A percentile compares a stretch with the other conserved stretches of the same genome.
phyloP scores from a whole-genome alignment of 192 early-diverging fungal species.

The Gigaspora rosea region DNA sequence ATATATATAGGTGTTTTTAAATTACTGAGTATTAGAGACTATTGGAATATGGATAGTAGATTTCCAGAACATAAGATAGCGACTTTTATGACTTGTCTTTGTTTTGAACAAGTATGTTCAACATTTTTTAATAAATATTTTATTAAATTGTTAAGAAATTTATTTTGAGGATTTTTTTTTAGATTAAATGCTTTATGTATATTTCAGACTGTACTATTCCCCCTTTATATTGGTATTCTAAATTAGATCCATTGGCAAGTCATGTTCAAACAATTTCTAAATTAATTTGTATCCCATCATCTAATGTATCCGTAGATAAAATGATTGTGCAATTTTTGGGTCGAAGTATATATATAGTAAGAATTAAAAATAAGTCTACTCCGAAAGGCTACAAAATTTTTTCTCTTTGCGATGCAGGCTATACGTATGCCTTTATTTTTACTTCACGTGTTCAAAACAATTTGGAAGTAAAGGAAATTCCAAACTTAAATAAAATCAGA shows the following conservation, averaged over 20 bases:
- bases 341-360: constrained; percentile 30
- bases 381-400: constrained; percentile 39
- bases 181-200: neutral
- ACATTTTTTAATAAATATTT: no score
- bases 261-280: constrained; percentile 15
- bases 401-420: constrained; percentile 39
- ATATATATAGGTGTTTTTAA: constrained; percentile 36
- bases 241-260: constrained; percentile 31
- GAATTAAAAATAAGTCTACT: constrained; percentile 41
- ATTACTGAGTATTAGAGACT: neutral
- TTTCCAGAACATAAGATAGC: neutral
- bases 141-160: no score
- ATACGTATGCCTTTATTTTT: constrained; percentile 34
- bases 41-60: constrained; percentile 8
- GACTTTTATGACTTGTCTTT: constrained; percentile 31
- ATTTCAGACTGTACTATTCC: neutral
- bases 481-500: constrained; percentile 28
- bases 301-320: constrained; percentile 35
- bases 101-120: constrained; percentile 31
- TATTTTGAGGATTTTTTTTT: neutral
- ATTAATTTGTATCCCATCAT: constrained; percentile 27
- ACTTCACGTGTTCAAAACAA: constrained; percentile 18
- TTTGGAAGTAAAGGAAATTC: constrained; percentile 7
- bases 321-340: constrained; percentile 37
- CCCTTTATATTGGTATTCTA: neutral